Base-by-base conservation (phyloP, 192 early-diverging fungal species). In the Cladochytrium replicatum region DNA sequence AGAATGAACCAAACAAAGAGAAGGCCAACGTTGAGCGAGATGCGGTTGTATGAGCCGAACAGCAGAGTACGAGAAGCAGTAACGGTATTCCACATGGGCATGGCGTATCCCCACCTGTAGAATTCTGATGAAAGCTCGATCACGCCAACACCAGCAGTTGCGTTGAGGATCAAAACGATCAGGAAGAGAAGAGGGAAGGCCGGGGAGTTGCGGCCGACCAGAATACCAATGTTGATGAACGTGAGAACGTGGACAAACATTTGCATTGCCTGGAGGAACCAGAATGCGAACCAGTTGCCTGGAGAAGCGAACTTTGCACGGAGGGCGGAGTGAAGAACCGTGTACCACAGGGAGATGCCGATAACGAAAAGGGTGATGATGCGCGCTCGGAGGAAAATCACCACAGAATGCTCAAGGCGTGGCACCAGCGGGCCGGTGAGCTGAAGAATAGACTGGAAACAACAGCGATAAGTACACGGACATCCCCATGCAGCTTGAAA, bases 161-260 rank as follows among this genome's bases (percentile, higher is more conserved):
- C 34, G 17, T 37, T 37, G 13, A 37, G 17, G 17, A 37, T 37
- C 34, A 37, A 37, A 13, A 37, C 34, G 13, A 37, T 37, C 17
- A 37, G 17, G 17, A 37, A 37, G 34, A 13, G 17, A 13, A 37
- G 17, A 13, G 34, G 34, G 34, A 37, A 37, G 13, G 34, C 17
- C 13, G 34, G 34, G 13, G 34, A 37, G 34, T 37, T 37, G 13
- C 34, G 34, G 17, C 34, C 34, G 13, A 17, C 34, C 34, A 37
- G 17, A 17, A 37, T 37, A 13, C 34, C 34, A 37, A 37, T 37
- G 17, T 37, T 17, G 34, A 37, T 13, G 13, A 37, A 37, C 34
- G 34, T 37, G 34, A 37, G 17, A 13, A 37, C 34, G 34, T 37
- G 34, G 34, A 37, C 34, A 37, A 37, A 37, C 34, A 37, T 37